Conservation (phyloP, 139 green algal genomes). For the Spirogloea muscicola region DNA sequence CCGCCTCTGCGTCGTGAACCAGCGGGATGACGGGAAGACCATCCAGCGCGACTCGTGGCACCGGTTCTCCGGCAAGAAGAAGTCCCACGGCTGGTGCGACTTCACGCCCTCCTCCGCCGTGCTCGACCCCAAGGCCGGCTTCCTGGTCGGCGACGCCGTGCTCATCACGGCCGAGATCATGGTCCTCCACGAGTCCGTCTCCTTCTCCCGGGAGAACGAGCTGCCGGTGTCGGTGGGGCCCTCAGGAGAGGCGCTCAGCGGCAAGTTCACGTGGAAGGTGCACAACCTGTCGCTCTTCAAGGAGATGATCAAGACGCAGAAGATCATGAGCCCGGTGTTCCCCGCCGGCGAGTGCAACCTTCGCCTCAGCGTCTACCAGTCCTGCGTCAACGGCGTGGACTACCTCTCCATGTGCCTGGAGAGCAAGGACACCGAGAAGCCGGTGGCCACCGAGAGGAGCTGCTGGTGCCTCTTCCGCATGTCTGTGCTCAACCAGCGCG, state of each 20-base stretch:
- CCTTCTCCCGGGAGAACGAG: constrained; percentile 46
- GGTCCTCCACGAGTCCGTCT: constrained; percentile 58
- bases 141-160: constrained; percentile 53
- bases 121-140: constrained; percentile 52
- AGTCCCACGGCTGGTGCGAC: constrained; percentile 72
- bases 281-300: constrained; percentile 67
- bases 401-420: constrained; percentile 60
- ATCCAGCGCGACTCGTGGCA: constrained; percentile 60
- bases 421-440: constrained; percentile 61
- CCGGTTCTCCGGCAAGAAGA: constrained; percentile 63
- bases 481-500: constrained; percentile 52
- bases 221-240: constrained; percentile 1
- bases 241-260: constrained; percentile 54
- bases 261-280: constrained; percentile 65
- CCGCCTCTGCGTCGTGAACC: constrained; percentile 54
- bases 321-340: constrained; percentile 72
- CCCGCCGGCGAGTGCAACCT: constrained; percentile 66
- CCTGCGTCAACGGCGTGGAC: constrained; percentile 48
- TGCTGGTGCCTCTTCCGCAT: constrained; percentile 73
- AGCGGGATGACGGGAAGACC: constrained; percentile 43
- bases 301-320: constrained; percentile 72
- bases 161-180: constrained; percentile 62
- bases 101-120: constrained; percentile 55
- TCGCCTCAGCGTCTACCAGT: constrained; percentile 65
- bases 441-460: constrained; percentile 47